Percentiles rank a stretch among this genome's conserved stretches.
phyloP scores from a whole-genome alignment of 352 stramenopile genomes.

The Hyaloperonospora brassicae region DNA sequence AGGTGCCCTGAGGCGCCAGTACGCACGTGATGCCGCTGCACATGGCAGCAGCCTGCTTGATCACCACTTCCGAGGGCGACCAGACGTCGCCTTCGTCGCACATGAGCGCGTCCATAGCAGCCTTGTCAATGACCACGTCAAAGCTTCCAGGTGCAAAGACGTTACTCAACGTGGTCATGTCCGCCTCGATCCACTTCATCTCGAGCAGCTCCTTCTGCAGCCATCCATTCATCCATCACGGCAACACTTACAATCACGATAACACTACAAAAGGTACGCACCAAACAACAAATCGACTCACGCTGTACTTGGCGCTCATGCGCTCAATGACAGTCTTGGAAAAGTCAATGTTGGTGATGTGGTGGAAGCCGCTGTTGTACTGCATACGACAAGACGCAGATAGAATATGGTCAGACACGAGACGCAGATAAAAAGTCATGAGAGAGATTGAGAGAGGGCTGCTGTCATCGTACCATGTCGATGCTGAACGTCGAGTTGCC shows the following conservation, averaged over 20 bases:
- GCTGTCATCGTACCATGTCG: slow-evolving; percentile 38
- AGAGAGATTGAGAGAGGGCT: slow-evolving; percentile 1
- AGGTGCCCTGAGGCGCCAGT: slow-evolving; percentile 36
- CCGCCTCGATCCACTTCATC: slow-evolving; percentile 47
- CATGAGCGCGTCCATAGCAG: slow-evolving; percentile 79
- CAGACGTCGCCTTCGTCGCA: slow-evolving; percentile 68
- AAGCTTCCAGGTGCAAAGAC: slow-evolving; percentile 38
- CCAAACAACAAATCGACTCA: slow-evolving; percentile 6
- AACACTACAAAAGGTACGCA: neutral
- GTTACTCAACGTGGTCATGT: slow-evolving; percentile 49
- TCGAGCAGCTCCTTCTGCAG: slow-evolving; percentile 34
- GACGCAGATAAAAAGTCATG: no score
- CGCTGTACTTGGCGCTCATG: slow-evolving; percentile 53
- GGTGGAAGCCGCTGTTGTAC: slow-evolving; percentile 46
- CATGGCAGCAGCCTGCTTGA: slow-evolving; percentile 44
- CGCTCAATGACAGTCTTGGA: slow-evolving; percentile 52
- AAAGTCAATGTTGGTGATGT: slow-evolving; percentile 75
- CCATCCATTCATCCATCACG: neutral
- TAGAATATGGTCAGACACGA: no score
- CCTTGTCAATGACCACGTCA: slow-evolving; percentile 80
- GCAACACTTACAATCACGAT: neutral
- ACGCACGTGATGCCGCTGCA: slow-evolving; percentile 41
- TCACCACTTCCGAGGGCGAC: slow-evolving; percentile 45
- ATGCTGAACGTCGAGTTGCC: slow-evolving; percentile 71
- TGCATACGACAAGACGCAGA: slow-evolving; percentile 11